Percentiles rank a stretch among this genome's conserved stretches.
These are phyloP conservation scores for Vitis hybrid DNA, from an alignment of 177 flowering plant species.

Conservation along the genomic window DNA sequence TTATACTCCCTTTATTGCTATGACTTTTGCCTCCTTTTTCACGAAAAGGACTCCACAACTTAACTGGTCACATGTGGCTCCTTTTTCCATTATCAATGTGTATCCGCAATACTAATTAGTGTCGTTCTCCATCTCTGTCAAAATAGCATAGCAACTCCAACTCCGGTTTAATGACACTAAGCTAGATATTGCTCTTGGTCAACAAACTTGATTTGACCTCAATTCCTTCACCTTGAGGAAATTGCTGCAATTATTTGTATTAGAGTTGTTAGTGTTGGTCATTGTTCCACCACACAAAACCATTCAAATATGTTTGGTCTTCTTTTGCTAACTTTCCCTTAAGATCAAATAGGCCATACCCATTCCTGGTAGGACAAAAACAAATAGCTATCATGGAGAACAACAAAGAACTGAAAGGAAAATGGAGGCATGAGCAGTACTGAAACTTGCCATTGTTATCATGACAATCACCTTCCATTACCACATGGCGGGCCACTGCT, in stretches of 20 bases:
- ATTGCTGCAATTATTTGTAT: no score
- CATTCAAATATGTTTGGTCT: not conserved
- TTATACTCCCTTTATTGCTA: not conserved
- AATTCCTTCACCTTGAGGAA: no score
- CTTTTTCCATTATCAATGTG: not conserved
- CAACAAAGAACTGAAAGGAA: not conserved
- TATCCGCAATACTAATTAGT: not conserved
- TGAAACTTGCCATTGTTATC: not conserved
- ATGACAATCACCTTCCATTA: not conserved
- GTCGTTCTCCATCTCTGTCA: not conserved
- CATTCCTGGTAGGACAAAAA: not conserved
- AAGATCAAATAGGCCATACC: not conserved
- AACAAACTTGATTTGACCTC: no score
- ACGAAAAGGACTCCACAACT: constrained; percentile 1
- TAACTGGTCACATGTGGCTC: not conserved
- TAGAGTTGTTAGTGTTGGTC: not conserved
- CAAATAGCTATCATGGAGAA: not conserved
- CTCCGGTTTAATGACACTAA: no score
- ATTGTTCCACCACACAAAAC: not conserved
- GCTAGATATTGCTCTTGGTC: no score
- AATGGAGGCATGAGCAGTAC: not conserved
- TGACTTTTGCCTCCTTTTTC: not conserved
- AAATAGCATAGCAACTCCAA: not conserved
- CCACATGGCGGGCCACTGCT: not conserved
- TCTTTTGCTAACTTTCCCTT: not conserved